Base-by-base conservation (phyloP, 2,329 filamentous ascomycete species). In the Phialophora expanda region DNA sequence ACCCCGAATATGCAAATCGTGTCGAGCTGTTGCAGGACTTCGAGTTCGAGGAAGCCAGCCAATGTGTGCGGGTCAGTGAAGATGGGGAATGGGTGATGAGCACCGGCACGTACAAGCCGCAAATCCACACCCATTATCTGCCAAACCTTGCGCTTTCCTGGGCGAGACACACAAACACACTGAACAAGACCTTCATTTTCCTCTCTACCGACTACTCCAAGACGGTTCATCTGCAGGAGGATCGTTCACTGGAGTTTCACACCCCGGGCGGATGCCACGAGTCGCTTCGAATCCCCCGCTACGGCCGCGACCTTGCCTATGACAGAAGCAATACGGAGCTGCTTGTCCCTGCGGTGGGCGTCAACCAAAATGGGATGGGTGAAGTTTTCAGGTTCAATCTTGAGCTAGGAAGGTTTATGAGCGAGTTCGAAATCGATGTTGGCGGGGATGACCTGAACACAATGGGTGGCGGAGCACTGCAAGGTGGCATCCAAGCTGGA, bases 21-120 rank as follows among this genome's bases (percentile, higher is more conserved):
- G 89, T 99, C 73, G 95, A 99, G 78, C 84, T 99, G 64, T 85
- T 99, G 44, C 95, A 99, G 75, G 95, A 99, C 76, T 99, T 99
- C 78, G 93, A 96, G 75, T 98, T 99, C 74, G 93, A 97, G 74
- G 93, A 97, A 79, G 94, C 96, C 48, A 97, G 93, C 76, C 87
- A 89, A 72, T 97, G 94, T 76, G 87, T 99, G 69, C 87, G 92
- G 57, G 87, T 95, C 69, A 97, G 92, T 73, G 93, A 97, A 65
- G 95, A 99, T 86, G 94, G 94, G 56, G 90, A 98, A 76, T 99
- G 95, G 93, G 88, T 95, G 48, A 95, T 97, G 91, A 96, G 91
- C 74, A 96, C 93, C 60, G 93, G 86, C 71, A 89, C 86, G 34
- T 89, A 88, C 76, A 87, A 91, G 75, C 89, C 90, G 1, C 92